A percentile compares a stretch with the other conserved stretches of the same genome.
Conservation (phyloP, 352 stramenopile genomes). For the Globisporangium megalacanthum region DNA sequence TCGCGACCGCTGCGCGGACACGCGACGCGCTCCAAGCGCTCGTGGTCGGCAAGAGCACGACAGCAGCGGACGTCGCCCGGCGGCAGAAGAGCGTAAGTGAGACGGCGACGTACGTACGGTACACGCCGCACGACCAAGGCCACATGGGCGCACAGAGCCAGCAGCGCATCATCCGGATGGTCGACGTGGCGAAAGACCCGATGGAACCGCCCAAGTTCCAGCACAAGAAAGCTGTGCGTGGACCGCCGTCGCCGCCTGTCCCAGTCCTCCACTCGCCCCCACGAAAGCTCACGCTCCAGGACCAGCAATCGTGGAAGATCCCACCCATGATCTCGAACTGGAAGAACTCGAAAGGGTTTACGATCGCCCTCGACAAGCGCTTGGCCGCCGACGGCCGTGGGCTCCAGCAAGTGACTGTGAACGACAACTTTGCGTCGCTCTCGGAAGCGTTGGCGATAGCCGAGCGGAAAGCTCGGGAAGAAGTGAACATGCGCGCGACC, state of each 20-base stretch:
- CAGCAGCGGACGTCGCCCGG: constrained; percentile 52
- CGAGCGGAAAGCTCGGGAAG: constrained; percentile 95
- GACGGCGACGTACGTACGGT: constrained; percentile 75
- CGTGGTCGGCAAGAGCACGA: constrained; percentile 89
- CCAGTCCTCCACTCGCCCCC: constrained; percentile 91
- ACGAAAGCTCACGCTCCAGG: constrained; percentile 89
- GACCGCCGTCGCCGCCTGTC: constrained; percentile 87
- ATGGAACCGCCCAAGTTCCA: constrained; percentile 99
- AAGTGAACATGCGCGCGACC: constrained; percentile 94
- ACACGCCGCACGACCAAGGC: constrained; percentile 79
- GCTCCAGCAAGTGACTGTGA: constrained; percentile 94
- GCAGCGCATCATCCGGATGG: constrained; percentile 98
- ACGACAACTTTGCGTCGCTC: constrained; percentile 98
- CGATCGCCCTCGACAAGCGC: constrained; percentile 98
- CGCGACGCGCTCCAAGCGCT: constrained; percentile 87
- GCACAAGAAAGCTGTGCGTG: constrained; percentile 95
- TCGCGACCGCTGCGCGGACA: constrained; percentile 63
- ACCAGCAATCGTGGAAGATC: constrained; percentile 98
- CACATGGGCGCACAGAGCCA: constrained; percentile 49
- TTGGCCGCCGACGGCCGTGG: constrained; percentile 96
- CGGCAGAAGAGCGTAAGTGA: constrained; percentile 93
- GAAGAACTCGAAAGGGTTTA: constrained; percentile 99
- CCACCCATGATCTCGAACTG: constrained; percentile 99
- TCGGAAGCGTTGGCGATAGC: constrained; percentile 97
- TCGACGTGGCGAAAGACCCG: constrained; percentile 97